phyloP scores from a whole-genome alignment of 257 asterid genomes.

The Nicotiana benthamiana region DNA sequence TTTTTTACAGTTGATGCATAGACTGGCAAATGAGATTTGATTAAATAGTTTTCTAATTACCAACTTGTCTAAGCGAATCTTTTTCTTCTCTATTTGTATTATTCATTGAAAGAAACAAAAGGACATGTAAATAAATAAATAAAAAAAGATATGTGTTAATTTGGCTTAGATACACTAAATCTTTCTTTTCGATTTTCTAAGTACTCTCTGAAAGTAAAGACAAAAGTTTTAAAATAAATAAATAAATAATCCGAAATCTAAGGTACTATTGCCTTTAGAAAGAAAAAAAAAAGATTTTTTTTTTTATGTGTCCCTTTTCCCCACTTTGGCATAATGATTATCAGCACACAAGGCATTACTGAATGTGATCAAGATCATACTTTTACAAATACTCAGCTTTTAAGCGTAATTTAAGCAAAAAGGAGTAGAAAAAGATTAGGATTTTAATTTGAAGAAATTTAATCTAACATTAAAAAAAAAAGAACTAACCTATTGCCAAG shows the following conservation, averaged over 20 bases:
- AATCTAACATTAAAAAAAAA: not conserved
- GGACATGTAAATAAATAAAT: not conserved
- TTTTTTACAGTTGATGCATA: not conserved
- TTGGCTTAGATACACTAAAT: not conserved
- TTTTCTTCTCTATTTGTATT: not conserved
- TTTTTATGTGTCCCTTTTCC: not conserved
- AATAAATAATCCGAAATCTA: not conserved
- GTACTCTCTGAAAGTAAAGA: not conserved
- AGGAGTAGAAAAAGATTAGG: not conserved
- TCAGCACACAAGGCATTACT: not conserved
- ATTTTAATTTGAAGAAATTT: not conserved
- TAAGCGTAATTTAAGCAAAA: not conserved
- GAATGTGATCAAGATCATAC: not conserved
- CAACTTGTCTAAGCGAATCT: not conserved
- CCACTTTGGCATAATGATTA: not conserved
- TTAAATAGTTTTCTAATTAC: not conserved
- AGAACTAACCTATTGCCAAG: slow-evolving; percentile 10
- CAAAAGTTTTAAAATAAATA: no score
- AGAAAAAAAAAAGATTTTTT: not conserved
- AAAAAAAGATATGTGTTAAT: not conserved
- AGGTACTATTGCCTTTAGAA: not conserved
- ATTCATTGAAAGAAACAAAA: slow-evolving; percentile 1
- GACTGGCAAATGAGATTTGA: not conserved
- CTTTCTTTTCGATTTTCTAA: not conserved
- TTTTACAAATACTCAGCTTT: no score